A percentile compares a stretch with the other conserved stretches of the same genome.
phyloP scores from a whole-genome alignment of 1,139 yeast species.

The Yamadazyma sp. region DNA sequence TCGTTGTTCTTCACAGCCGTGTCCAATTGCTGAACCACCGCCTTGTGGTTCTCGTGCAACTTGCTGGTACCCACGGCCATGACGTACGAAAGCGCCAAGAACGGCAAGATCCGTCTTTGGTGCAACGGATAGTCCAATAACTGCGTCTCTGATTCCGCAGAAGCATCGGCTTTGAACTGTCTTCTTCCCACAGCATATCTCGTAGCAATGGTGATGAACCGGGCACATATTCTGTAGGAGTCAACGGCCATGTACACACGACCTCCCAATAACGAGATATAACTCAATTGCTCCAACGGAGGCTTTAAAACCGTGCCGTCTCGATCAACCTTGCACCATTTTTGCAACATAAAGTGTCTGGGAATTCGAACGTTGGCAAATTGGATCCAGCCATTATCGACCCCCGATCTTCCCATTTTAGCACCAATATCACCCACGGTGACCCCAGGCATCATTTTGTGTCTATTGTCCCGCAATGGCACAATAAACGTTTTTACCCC shows the following conservation, averaged over 20 bases:
- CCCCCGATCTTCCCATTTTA: conserved; percentile 52
- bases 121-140: conserved; percentile 49
- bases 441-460: conserved; percentile 45
- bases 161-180: conserved; percentile 36
- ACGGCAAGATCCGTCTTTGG: conserved; percentile 46
- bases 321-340: conserved; percentile 43
- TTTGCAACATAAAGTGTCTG: conserved; percentile 48
- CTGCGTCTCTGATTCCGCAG: conserved; percentile 34
- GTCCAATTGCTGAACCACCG: conserved; percentile 33
- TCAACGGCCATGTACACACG: conserved; percentile 48
- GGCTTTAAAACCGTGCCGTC: conserved; percentile 44
- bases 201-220: conserved; percentile 44
- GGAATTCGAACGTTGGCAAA: conserved; percentile 47
- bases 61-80: conserved; percentile 41
- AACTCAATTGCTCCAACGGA: conserved; percentile 48
- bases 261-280: conserved; percentile 47
- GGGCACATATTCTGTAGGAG: conserved; percentile 42
- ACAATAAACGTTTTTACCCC: conserved; percentile 52
- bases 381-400: conserved; percentile 53
- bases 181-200: conserved; percentile 48
- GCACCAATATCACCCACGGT: conserved; percentile 49
- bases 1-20: conserved; percentile 36
- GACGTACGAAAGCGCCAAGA: conserved; percentile 44
- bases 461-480: conserved; percentile 47
- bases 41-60: conserved; percentile 30